These are phyloP conservation scores for Diplodia seriata DNA, from an alignment of 2,329 filamentous ascomycete genomes.

Conservation along the genomic window DNA sequence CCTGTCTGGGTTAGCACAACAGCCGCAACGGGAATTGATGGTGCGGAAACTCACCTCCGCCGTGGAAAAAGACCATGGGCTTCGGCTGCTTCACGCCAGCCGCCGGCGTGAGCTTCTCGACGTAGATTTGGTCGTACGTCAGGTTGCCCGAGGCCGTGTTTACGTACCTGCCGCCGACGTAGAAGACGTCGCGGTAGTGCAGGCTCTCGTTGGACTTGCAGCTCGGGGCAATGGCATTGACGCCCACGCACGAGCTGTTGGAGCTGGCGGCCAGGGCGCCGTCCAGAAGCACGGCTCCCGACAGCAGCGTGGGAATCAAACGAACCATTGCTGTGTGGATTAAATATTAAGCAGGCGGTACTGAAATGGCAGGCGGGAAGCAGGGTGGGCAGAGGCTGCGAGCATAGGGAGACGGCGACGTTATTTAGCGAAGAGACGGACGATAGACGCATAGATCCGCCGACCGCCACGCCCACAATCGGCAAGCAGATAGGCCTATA, in stretches of 20 bases:
- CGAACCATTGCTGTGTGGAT: constrained; percentile 14
- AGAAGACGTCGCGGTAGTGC: constrained; percentile 39
- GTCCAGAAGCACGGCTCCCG: constrained; percentile 8
- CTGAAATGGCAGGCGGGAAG: constrained; percentile 4
- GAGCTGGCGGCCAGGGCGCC: not conserved
- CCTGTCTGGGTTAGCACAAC: constrained; percentile 18
- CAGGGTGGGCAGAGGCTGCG: not conserved
- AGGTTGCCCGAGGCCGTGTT: constrained; percentile 37
- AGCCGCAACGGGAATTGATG: not conserved
- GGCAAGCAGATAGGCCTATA: constrained; percentile 4
- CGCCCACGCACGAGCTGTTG: constrained; percentile 12
- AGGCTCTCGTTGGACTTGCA: constrained; percentile 38
- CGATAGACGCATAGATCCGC: constrained; percentile 16
- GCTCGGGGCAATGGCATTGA: constrained; percentile 33
- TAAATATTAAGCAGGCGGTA: constrained; percentile 4
- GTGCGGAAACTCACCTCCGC: constrained; percentile 33
- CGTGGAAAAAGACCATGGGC: constrained; percentile 40
- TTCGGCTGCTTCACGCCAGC: constrained; percentile 36
- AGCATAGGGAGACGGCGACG: constrained; percentile 6
- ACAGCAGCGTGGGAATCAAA: constrained; percentile 15
- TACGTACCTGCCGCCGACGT: constrained; percentile 40
- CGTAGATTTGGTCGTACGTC: constrained; percentile 59
- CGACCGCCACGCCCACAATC: constrained; percentile 6
- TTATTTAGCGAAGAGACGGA: constrained; percentile 27
- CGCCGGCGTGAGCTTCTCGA: constrained; percentile 56